Evolutionary conservation across 2,329 filamentous ascomycete species (phyloP).

Genomic region (Thermothelomyces thermophilus): DNA sequence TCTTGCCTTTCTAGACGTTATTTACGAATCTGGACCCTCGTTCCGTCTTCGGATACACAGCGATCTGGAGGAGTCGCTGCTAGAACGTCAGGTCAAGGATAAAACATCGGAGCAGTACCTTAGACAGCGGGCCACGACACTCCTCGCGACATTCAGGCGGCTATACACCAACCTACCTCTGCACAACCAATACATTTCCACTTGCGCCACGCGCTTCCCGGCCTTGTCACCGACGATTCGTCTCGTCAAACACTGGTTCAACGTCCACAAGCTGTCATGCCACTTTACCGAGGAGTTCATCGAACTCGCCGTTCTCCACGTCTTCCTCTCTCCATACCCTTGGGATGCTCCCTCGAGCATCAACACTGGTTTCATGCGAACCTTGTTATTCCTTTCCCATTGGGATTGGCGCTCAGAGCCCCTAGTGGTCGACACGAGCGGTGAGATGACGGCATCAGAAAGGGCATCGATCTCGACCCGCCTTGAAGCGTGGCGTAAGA

Average conservation of each 20-base stretch:
- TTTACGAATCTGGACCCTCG: slow-evolving; percentile 61
- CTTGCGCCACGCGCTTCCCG: slow-evolving; percentile 71
- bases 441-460: slow-evolving; percentile 55
- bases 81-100: slow-evolving; percentile 73
- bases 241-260: slow-evolving; percentile 84
- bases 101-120: slow-evolving; percentile 58
- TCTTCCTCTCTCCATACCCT: slow-evolving; percentile 75
- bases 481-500: slow-evolving; percentile 77
- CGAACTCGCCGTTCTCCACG: slow-evolving; percentile 71
- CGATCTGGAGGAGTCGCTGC: slow-evolving; percentile 74
- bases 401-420: slow-evolving; percentile 92
- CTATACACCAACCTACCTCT: slow-evolving; percentile 66
- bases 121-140: slow-evolving; percentile 62
- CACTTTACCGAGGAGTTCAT: slow-evolving; percentile 76
- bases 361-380: slow-evolving; percentile 73
- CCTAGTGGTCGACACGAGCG: slow-evolving; percentile 69
- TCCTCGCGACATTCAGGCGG: slow-evolving; percentile 65
- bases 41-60: slow-evolving; percentile 87
- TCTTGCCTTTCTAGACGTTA: slow-evolving; percentile 73
- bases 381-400: slow-evolving; percentile 68
- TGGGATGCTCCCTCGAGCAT: slow-evolving; percentile 72
- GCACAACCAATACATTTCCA: slow-evolving; percentile 75
- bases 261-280: slow-evolving; percentile 67
- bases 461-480: slow-evolving; percentile 59
- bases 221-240: slow-evolving; percentile 77